Evolutionary conservation across 495 filamentous ascomycete genomes (phyloP).

Genomic region (Aspergillus nidulans): DNA sequence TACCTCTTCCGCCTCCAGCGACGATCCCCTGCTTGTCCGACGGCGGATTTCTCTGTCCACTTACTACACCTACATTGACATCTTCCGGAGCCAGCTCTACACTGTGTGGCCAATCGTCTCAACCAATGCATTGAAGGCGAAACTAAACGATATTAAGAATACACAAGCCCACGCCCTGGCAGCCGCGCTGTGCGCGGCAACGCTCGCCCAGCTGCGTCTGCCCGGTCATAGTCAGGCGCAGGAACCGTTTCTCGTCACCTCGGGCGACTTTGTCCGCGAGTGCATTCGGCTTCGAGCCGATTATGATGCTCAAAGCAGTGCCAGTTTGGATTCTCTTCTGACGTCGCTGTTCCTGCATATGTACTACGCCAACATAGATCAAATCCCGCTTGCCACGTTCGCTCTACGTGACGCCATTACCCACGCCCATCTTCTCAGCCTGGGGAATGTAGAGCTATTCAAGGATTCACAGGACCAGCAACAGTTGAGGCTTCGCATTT

Average conservation of each 20-base stretch:
- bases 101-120: constrained; percentile 13
- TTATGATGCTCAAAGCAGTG: neutral
- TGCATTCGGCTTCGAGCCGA: constrained; percentile 2
- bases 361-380: constrained; percentile 12
- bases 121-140: constrained; percentile 3
- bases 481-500: constrained; percentile 3
- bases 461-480: neutral
- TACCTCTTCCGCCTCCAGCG: neutral
- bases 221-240: neutral
- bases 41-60: constrained; percentile 6
- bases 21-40: neutral
- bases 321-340: constrained; percentile 6
- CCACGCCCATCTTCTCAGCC: constrained; percentile 5
- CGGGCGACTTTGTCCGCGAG: constrained; percentile 8
- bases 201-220: constrained; percentile 8
- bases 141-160: neutral
- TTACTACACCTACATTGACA: constrained; percentile 13
- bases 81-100: constrained; percentile 9
- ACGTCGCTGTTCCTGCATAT: constrained; percentile 13
- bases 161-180: constrained; percentile 1
- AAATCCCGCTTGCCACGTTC: constrained; percentile 7
- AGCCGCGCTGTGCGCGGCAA: constrained; percentile 8
- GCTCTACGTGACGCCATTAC: constrained; percentile 8
- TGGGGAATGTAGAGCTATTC: neutral
- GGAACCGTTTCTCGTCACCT: neutral